phyloP scores from a whole-genome alignment of 2,329 filamentous ascomycete species.

The Phyllosticta citriasiana region DNA sequence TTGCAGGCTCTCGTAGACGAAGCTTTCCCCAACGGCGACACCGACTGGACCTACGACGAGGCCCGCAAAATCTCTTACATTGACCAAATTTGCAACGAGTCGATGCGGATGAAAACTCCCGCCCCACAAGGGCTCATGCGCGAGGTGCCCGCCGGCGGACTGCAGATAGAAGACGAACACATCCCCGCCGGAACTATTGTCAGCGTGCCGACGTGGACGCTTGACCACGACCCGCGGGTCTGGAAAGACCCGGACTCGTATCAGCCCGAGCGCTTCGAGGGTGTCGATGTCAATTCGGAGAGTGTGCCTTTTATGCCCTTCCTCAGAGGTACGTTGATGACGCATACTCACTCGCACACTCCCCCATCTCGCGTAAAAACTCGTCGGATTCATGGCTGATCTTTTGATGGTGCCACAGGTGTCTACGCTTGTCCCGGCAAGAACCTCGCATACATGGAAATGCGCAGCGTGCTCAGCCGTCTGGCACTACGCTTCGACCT shows the following conservation, averaged over 20 bases:
- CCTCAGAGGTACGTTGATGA: not conserved
- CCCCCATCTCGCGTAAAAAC: no score
- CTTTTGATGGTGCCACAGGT: not conserved
- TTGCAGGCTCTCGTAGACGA: constrained; percentile 13
- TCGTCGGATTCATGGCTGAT: no score
- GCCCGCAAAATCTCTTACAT: constrained; percentile 22
- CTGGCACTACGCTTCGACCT: constrained; percentile 17
- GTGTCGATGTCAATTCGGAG: not conserved
- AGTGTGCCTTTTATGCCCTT: constrained; percentile 5
- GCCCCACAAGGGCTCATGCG: constrained; percentile 28
- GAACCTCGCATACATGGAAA: constrained; percentile 15
- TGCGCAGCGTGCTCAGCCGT: constrained; percentile 14
- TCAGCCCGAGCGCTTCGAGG: constrained; percentile 7
- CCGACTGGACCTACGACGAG: constrained; percentile 22
- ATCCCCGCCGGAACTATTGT: constrained; percentile 23
- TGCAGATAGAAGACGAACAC: constrained; percentile 24
- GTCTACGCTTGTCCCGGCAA: constrained; percentile 12
- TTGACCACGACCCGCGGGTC: constrained; percentile 8
- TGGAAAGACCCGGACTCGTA: not conserved
- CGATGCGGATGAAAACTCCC: constrained; percentile 33
- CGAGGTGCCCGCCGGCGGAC: constrained; percentile 28
- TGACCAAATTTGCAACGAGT: constrained; percentile 34
- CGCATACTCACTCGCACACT: no score
- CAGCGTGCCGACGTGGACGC: constrained; percentile 15
- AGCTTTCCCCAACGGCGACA: constrained; percentile 17